Conservation (phyloP, 495 filamentous ascomycete genomes). For the Melanomma pulvis-pyrius region DNA sequence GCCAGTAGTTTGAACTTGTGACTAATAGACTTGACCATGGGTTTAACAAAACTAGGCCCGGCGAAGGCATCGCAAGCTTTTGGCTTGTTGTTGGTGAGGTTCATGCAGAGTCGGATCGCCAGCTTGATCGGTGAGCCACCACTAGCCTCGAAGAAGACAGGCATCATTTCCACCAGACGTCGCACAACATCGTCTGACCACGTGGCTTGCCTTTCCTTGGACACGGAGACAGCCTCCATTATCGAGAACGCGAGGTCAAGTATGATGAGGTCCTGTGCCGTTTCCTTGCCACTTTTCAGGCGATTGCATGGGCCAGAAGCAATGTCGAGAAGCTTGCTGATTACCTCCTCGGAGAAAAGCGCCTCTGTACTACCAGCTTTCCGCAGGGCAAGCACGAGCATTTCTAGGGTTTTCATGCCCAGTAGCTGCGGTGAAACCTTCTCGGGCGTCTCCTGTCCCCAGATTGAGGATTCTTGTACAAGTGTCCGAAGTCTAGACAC, state of each 20-base stretch:
- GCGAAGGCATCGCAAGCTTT: constrained; percentile 68
- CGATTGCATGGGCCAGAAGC: constrained; percentile 2
- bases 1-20: constrained; percentile 41
- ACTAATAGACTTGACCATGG: constrained; percentile 55
- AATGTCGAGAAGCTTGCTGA: constrained; percentile 31
- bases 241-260: constrained; percentile 59
- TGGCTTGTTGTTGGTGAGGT: constrained; percentile 81
- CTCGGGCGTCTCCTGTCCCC: constrained; percentile 56
- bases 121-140: constrained; percentile 27
- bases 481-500: constrained; percentile 56
- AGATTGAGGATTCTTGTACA: constrained; percentile 57
- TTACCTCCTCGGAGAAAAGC: constrained; percentile 51
- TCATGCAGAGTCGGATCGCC: constrained; percentile 73
- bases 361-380: constrained; percentile 53
- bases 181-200: constrained; percentile 40
- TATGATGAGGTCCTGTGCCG: constrained; percentile 13
- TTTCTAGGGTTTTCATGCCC: constrained; percentile 65
- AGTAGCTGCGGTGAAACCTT: constrained; percentile 64
- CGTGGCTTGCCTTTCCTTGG: constrained; percentile 17
- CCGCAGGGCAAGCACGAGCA: constrained; percentile 57
- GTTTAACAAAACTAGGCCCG: constrained; percentile 56
- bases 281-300: constrained; percentile 9
- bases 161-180: constrained; percentile 39
- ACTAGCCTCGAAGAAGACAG: constrained; percentile 35
- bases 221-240: constrained; percentile 57